Base-by-base conservation (phyloP, 352 stramenopile species). In the Phytophthora macrochlamydospora region DNA sequence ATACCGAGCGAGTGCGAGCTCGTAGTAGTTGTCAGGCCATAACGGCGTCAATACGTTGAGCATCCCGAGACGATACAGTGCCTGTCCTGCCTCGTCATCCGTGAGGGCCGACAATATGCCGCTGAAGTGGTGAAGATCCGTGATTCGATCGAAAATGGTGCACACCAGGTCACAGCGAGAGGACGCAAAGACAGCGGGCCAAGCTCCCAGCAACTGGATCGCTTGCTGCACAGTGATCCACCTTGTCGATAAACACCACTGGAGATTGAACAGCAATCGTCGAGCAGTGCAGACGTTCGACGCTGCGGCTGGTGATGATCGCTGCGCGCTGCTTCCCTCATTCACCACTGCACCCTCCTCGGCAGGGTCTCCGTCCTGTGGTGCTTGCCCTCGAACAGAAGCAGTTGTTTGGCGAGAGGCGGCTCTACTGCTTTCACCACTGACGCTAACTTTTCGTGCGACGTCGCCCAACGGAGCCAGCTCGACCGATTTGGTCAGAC, bases 21-120 rank as follows among this genome's bases (percentile, higher is more conserved):
- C 82, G 51, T 94, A 94, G 67, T 92, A 92, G 56, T 90, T 88
- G 60, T 94, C 83, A 2, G 83, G 80, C 18, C 81, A 75, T 53
- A 94, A 54, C 13, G 84, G 79, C 11, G 76, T 85, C 77, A 85
- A 88, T 5, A 91, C 54, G 48, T 94, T 92, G 32, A 94, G 71
- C 79, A 87, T 92, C 0, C 86, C 86, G 18, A 92, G 62, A 38
- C 83, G 78, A 53, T 89, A 88, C 18, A 89, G 56, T 52, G 79
- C 79, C 58, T 92, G 83, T 12, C 69, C 75, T 2, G 79, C 78
- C 53, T 94, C 87, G 3, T 64, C 55, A 38, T 92, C 82, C 3
- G 58, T 79, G 7, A 94, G 62, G 3, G 80, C 77, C 11, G 80
- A 83, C 28, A 91, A 24, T 6, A 91, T 73, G 2, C 79, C 77